Base-by-base conservation (phyloP, 2,329 filamentous ascomycete species). In the Claviceps africana region DNA sequence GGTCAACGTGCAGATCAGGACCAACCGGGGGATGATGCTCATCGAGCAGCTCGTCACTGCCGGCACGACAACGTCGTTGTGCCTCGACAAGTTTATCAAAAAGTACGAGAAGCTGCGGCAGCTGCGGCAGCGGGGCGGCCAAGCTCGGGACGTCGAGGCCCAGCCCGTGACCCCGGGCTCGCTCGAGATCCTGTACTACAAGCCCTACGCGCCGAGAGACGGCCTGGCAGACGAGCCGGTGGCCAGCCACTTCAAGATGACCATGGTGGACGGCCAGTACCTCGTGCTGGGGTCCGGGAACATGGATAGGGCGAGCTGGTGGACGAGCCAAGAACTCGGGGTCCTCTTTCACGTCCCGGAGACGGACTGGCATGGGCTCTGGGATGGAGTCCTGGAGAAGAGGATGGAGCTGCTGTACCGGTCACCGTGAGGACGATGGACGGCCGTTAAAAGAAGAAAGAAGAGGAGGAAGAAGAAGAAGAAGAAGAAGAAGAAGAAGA, bases 271-370 rank as follows among this genome's bases (percentile, higher is more conserved):
- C 63, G 72, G 73, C 1, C 72, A 81, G 55, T 79, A 81, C 21
- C 72, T 83, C 1, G 73, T 93, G 1, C 68, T 93, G 2, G 88
- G 88, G 0, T 90, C 85, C 19, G 87, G 86, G 1, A 94, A 94
- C 63, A 80, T 90, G 74, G 88, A 94, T 67, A 77, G 87, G 1
- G 86, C 88, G 8, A 90, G 85, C 62, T 93, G 86, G 85, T 90
- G 80, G 66, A 93, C 88, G 5, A 90, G 85, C 64, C 88, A 93
- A 66, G 88, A 94, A 67, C 70, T 93, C 22, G 87, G 87, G 1
- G 71, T 93, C 31, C 60, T 81, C 42, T 75, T 81, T 51, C 67
- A 75, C 45, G 67, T 68, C n/a, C 69, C 69, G 2, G 65, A 60
- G 0, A 67, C 70, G 40, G 56, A 65, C 37, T 65, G 63, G 4